Base-by-base conservation (phyloP, 371 early-diverging fungal species). In the Batkoa obscura region DNA sequence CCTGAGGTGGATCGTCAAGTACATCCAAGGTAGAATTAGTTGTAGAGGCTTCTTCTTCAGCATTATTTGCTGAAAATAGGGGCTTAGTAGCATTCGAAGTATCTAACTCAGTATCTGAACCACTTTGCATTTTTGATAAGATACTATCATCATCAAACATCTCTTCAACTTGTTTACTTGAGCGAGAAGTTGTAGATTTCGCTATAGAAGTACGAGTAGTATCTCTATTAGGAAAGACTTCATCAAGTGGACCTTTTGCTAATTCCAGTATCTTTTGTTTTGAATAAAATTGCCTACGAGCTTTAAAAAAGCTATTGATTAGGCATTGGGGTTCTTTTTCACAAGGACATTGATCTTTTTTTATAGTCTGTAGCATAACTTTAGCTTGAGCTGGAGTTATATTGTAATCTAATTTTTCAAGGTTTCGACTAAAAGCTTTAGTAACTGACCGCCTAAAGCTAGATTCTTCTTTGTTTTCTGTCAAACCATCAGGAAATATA, bases 71-170 rank as follows among this genome's bases (percentile, higher is more conserved):
- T 13, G 17, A 23, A 15, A 38, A 41, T 4, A 13, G 53, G 38
- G 39, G 9, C 9, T 47, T 32, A 32, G 48, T 32, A 15, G 23
- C 23, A 23, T 23, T 15, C 5, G 53, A 41, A 15, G 53, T 23
- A 38, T 53, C 53, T 39, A 36, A n/a, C 38, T 53, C 53, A 9
- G 42, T 41, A 38, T 53, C 53, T n/a, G 53, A 53, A 9, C 53
- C 53, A 23, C 38, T 38, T 5, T 13, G 34, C 6, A 39, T 8
- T 41, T 53, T 53, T 8, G 8, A 6, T 45, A 23, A 5, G 12
- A 45, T 45, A 45, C 45, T 45, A 5, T 45, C 45, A 23, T 45
- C 23, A 45, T 45, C 45, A 45, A 45, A 45, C 45, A 45, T 23
- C 5, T 45, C 45, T 5, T 13, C 12, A 15, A 45, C 15, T 12